phyloP scores from a whole-genome alignment of 495 filamentous ascomycete species.

The Xylaria sp. region DNA sequence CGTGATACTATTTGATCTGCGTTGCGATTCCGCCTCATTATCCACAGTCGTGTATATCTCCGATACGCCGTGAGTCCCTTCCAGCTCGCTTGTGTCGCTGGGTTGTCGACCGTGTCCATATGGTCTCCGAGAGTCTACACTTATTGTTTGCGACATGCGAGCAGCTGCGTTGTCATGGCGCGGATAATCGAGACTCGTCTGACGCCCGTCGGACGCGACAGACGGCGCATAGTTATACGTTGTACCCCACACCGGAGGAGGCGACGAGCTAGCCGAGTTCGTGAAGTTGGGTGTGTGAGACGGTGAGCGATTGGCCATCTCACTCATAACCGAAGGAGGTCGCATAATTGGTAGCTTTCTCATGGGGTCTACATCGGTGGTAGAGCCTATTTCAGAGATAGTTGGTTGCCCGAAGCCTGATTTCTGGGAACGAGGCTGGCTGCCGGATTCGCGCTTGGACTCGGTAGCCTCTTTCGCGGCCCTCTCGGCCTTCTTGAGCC shows the following conservation, averaged over 20 bases:
- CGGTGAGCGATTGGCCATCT: slow-evolving; percentile 33
- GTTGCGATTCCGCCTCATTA: slow-evolving; percentile 26
- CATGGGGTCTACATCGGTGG: slow-evolving; percentile 27
- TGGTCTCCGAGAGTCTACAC: slow-evolving; percentile 40
- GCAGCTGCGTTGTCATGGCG: slow-evolving; percentile 40
- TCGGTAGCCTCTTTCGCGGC: slow-evolving; percentile 36
- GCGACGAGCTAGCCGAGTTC: slow-evolving; percentile 32
- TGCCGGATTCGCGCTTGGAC: slow-evolving; percentile 42
- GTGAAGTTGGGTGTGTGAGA: slow-evolving; percentile 35
- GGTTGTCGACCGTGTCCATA: slow-evolving; percentile 43
- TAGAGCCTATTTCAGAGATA: slow-evolving; percentile 37
- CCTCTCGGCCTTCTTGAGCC: slow-evolving; percentile 43
- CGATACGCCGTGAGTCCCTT: slow-evolving; percentile 35
- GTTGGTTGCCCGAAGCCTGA: slow-evolving; percentile 32
- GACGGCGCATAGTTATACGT: slow-evolving; percentile 20
- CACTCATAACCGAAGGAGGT: slow-evolving; percentile 25
- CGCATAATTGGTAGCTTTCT: slow-evolving; percentile 12
- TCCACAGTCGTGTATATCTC: slow-evolving; percentile 39
- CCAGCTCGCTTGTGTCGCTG: slow-evolving; percentile 51
- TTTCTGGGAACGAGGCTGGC: slow-evolving; percentile 34
- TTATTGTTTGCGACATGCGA: slow-evolving; percentile 35
- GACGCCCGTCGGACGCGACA: slow-evolving; percentile 35
- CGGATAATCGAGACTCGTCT: slow-evolving; percentile 43
- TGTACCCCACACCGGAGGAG: slow-evolving; percentile 28
- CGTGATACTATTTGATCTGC: slow-evolving; percentile 32